A percentile compares a stretch with the other conserved stretches of the same genome.
Conservation (phyloP, 345 rosid genomes). For the Dimocarpus longan region DNA sequence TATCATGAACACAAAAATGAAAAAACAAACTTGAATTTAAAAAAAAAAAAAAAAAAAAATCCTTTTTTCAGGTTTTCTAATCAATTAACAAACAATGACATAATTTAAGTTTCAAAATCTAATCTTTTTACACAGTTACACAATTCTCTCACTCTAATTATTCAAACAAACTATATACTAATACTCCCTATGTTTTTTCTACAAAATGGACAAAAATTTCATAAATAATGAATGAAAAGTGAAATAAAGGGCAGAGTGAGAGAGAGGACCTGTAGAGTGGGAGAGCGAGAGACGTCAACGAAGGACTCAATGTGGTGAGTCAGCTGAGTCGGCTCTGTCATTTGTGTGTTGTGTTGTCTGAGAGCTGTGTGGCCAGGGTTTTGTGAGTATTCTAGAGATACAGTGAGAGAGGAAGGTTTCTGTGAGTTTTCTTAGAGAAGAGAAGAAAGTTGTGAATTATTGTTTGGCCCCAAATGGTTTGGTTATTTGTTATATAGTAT, state of each 20-base stretch:
- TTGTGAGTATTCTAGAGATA: not conserved
- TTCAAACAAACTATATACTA: no score
- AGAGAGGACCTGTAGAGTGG: slow-evolving; percentile 55
- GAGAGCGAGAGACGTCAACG: slow-evolving; percentile 59
- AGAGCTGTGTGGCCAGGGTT: not conserved
- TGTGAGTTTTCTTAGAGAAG: not conserved
- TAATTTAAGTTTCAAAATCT: not conserved
- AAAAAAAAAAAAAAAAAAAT: not conserved
- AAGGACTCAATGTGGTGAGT: slow-evolving; percentile 62
- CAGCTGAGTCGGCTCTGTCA: slow-evolving; percentile 55
- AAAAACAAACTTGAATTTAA: not conserved
- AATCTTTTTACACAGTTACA: not conserved
- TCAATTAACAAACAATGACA: not conserved
- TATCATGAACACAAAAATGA: not conserved
- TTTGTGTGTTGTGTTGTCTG: slow-evolving; percentile 12
- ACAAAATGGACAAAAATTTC: not conserved
- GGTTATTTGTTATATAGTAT: not conserved
- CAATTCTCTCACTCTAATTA: no score
- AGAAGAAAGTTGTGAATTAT: not conserved
- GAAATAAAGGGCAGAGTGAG: not conserved
- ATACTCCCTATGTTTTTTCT: not conserved
- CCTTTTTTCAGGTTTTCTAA: not conserved
- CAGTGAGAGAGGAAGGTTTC: not conserved
- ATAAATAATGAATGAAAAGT: not conserved
- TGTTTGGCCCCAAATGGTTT: not conserved